Evolutionary conservation across 305 asterid species (phyloP).

Genomic region (Solanum chacoense): DNA sequence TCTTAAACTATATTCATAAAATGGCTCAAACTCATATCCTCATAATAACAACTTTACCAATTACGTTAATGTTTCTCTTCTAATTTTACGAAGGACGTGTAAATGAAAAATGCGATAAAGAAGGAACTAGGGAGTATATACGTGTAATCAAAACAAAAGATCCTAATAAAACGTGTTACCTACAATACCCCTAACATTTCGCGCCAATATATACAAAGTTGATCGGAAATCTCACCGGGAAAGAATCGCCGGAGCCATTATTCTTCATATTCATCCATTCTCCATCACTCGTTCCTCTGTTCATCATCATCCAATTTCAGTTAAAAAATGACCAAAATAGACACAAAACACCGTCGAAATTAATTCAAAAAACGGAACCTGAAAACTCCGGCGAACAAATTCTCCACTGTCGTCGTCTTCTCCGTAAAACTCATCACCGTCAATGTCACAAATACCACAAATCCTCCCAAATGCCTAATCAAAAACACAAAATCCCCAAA

Average conservation of each 20-base stretch:
- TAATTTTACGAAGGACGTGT: background rate
- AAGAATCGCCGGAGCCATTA: constrained; percentile 28
- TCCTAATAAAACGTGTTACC: background rate
- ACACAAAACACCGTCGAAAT: background rate
- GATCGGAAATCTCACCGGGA: constrained; percentile 22
- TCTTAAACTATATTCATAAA: too few species aligned
- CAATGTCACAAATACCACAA: constrained; percentile 43
- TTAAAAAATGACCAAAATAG: background rate
- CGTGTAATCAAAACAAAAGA: background rate
- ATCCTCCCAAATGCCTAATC: constrained; percentile 67
- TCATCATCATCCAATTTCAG: background rate
- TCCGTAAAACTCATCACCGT: constrained; percentile 49
- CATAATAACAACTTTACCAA: background rate
- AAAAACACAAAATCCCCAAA: background rate
- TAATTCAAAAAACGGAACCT: constrained; percentile 12
- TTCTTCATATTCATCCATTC: constrained; percentile 21
- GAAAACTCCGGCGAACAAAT: constrained; percentile 15
- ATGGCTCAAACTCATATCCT: background rate
- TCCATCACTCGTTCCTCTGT: constrained; percentile 23
- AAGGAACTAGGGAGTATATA: background rate
- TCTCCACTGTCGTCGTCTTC: constrained; percentile 26
- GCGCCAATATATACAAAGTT: background rate
- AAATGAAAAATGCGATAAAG: background rate
- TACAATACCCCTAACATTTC: background rate
- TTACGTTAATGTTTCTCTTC: background rate